Evolutionary conservation across 768 basidiomycete genomes (phyloP), one percentile per base, ranked within the genome.

Genomic region (Multifurca ochricompacta): DNA sequence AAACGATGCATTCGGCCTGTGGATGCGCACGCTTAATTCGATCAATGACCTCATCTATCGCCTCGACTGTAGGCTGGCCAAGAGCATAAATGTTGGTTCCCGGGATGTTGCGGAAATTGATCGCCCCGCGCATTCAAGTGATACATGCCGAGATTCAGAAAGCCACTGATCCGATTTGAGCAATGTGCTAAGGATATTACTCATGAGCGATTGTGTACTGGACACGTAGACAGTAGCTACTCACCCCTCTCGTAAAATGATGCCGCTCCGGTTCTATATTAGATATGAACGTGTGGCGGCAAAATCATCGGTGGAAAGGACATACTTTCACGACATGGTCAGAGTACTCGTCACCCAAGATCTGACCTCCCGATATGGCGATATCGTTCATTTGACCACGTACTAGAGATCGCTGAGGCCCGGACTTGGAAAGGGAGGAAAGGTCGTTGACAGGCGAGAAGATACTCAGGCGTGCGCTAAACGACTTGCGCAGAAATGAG

Each of bases 161-260:
- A 83, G 70, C 93, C 93, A 97, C 67, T 87, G 87, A 67, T 97
- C 93, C 3, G 91, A 94, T 72, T 97, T 96, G 56, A 95, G 74
- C 3, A 94, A 75, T 1, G 85, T 93, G 49, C 88, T 91, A 14
- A n/a, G n/a, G n/a, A 36, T 51, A 16, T 9, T 11, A 51, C 19
- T 25, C 28, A 37, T 44, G 6, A 35, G 43, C 34, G 9, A 21
- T 39, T 51, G 4, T 28, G 14, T 11, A 51, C 19, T 25, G 34
- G 58, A 52, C n/a, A 55, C 43, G 16, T n/a, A 21, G 48, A 27
- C 57, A 53, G 16, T 40, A 47, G 21, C 8, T 48, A 75, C 75
- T 23, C 53, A 91, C 84, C 86, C 83, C 66, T 94, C 86, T 39
- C 96, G 82, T 14, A 99, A 71, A 63, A 98, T 96, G 66, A 99